Base-by-base conservation (phyloP, 441 rosid genomes). In the Erodium chrysanthum region DNA sequence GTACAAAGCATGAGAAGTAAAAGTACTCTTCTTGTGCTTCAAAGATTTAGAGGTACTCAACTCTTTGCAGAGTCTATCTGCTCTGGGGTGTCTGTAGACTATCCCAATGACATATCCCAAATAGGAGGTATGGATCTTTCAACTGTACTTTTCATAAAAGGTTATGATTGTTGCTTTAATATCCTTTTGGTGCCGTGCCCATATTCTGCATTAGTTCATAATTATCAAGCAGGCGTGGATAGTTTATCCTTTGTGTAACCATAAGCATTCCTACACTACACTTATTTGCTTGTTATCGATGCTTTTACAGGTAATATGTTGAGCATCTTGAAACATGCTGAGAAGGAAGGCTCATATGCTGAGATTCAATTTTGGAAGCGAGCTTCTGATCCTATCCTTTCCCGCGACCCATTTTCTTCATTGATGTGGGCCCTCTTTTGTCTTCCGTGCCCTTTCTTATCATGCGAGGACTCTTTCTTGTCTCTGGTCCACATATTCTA, bases 381-480 rank as follows among this genome's bases (percentile, higher is more conserved):
- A 76, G 88, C 91, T 70, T 81, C 93, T 73, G 95, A 86, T 78
- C 97, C 99, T 21, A 77, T 90, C 80, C 92, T 96, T 71, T 81
- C 83, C 48, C 92, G 77, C 79, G 99, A 96, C 79, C 91, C 98
- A 66, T 96, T 96, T 80, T 92, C 99, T 73, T 88, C 99, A 35
- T 82, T 96, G 81, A 92, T 92, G 94, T 96, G 98, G 98, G 80
- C 85, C 79, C 81, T 96, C 71, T 96, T 84, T 79, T 96, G 98
- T 78, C 98, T 96, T 75, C 99, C 99, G 46, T 77, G 64, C 68
- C 96, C 96, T 69, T 90, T 92, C 79, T 69, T 96, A 66, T 84
- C 83, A 15, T 89, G 98, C 68, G 76, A 87, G 77, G 91, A 90
- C 64, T 90, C 96, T 69, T 77, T 92, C 67, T 71, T 91, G 68